Percentiles rank a stretch among this genome's conserved stretches.
phyloP scores from a whole-genome alignment of 208 protist genomes.

The Leishmania lainsoni region DNA sequence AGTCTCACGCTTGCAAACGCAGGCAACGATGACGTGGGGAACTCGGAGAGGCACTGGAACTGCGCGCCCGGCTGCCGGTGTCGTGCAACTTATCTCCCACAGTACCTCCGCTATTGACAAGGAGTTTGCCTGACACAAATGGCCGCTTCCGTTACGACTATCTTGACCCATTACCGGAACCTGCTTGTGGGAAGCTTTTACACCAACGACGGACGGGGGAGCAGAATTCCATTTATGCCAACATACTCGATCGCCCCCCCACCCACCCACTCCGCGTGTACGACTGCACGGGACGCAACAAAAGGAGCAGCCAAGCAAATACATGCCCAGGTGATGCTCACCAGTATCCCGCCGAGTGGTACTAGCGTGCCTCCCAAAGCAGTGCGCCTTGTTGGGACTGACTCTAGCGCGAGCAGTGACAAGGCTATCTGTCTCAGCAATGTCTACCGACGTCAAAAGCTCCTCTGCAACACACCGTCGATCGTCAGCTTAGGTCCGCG shows the following conservation, averaged over 20 bases:
- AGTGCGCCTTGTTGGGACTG: background rate
- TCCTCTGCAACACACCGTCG: background rate
- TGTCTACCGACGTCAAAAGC: background rate
- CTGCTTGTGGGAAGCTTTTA: slow-evolving; percentile 4
- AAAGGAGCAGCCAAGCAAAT: background rate
- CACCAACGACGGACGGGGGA: slow-evolving; percentile 13
- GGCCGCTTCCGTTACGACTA: slow-evolving; percentile 21
- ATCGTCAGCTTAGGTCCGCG: background rate
- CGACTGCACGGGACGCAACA: background rate
- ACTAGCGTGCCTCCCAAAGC: background rate
- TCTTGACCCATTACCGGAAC: slow-evolving; percentile 12
- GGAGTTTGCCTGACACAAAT: slow-evolving; percentile 2
- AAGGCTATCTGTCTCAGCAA: background rate
- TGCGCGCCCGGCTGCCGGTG: too few relatives aligned
- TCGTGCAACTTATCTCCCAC: too few relatives aligned
- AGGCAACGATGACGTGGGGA: background rate
- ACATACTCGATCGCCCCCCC: slow-evolving; percentile 6
- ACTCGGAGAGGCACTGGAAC: too few relatives aligned
- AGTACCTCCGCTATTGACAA: background rate
- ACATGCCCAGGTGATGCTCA: background rate
- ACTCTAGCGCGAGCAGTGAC: background rate
- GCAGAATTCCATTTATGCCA: slow-evolving; percentile 11
- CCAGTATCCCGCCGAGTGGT: background rate
- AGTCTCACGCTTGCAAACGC: too few relatives aligned
- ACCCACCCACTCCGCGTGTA: background rate